A percentile compares a stretch with the other conserved stretches of the same genome.
Evolutionary conservation across 2,329 filamentous ascomycete genomes (phyloP).

Genomic region (Bimuria novae-zelandiae): DNA sequence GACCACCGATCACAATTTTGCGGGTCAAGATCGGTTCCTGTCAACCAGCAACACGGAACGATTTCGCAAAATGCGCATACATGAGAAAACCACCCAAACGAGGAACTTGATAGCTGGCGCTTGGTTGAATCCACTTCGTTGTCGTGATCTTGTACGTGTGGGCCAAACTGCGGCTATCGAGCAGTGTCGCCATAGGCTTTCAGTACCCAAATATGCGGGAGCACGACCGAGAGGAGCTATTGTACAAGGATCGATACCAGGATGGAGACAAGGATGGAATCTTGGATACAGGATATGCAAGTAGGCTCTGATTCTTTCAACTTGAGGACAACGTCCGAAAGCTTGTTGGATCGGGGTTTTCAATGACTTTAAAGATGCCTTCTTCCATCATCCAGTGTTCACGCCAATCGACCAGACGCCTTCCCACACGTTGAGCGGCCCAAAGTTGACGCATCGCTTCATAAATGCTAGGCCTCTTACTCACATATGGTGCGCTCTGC

Average conservation of each 20-base stretch:
- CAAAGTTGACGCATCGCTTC: neutral
- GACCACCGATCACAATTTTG: neutral
- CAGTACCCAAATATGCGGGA: neutral
- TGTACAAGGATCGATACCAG: too few species aligned
- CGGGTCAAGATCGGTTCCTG: neutral
- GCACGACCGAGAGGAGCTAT: too few species aligned
- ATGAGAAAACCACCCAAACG: too few species aligned
- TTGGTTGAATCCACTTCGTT: too few species aligned
- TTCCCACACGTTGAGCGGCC: neutral
- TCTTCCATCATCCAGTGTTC: neutral
- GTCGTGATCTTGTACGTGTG: too few species aligned
- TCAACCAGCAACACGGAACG: too few species aligned
- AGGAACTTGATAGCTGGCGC: too few species aligned
- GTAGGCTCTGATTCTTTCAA: constrained; percentile 9
- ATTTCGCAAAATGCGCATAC: too few species aligned
- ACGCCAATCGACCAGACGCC: neutral
- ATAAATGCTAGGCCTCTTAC: constrained; percentile 5
- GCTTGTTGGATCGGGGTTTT: neutral
- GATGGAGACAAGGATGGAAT: neutral
- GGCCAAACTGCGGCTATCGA: too few species aligned
- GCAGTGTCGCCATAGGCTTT: neutral
- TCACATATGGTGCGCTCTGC: constrained; percentile 23
- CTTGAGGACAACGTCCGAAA: constrained; percentile 2
- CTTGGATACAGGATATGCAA: constrained; percentile 4
- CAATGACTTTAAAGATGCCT: constrained; percentile 7